phyloP scores from a whole-genome alignment of 139 green algal genomes.

The Picochlorum sp. region DNA sequence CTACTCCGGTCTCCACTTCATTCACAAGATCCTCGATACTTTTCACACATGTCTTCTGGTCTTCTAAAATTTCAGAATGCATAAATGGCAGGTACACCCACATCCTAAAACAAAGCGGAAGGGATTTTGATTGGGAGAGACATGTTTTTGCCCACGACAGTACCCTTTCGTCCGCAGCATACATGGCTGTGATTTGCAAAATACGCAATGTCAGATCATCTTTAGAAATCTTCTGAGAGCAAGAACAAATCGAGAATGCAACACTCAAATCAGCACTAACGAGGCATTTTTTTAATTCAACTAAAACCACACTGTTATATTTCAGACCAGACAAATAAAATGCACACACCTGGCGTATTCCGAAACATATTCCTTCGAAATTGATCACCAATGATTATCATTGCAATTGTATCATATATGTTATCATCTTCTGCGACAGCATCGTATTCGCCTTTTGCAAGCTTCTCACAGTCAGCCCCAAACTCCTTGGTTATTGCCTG shows the following conservation, averaged over 20 bases:
- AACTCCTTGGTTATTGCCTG: constrained; percentile 8
- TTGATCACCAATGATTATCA: constrained; percentile 45
- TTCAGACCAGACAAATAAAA: no score
- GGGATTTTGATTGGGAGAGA: neutral
- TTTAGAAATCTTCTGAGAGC: constrained; percentile 36
- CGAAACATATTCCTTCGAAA: constrained; percentile 35
- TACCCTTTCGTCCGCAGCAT: neutral
- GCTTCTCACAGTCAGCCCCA: constrained; percentile 1
- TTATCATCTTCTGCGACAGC: no score
- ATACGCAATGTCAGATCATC: neutral
- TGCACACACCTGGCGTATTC: constrained; percentile 16
- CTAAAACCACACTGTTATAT: no score
- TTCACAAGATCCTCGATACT: neutral
- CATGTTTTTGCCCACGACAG: neutral
- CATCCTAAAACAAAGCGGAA: constrained; percentile 17
- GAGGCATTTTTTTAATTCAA: constrained; percentile 8
- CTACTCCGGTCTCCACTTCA: neutral
- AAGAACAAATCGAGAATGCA: constrained; percentile 39
- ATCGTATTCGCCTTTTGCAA: constrained; percentile 6
- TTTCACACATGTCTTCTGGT: constrained; percentile 35
- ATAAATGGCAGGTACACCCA: constrained; percentile 37
- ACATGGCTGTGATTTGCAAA: no score
- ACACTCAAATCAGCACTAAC: constrained; percentile 17
- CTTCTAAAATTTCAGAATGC: constrained; percentile 37
- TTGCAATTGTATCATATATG: constrained; percentile 18